Evolutionary conservation across 2,329 filamentous ascomycete genomes (phyloP).

Genomic region (Pezicula carpinea): DNA sequence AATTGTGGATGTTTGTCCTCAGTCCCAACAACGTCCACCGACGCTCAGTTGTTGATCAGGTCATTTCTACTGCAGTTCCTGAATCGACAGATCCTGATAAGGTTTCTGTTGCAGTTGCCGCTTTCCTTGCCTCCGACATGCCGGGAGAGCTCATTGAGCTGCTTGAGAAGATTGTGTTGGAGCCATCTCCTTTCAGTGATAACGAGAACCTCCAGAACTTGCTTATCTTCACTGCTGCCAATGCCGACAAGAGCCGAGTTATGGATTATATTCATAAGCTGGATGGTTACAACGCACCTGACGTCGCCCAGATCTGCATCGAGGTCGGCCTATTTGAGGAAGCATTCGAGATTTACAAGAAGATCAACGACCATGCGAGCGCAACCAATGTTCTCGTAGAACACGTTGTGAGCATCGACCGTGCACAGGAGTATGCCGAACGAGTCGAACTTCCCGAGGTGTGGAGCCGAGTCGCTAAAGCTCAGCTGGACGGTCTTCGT

Average conservation of each 20-base stretch:
- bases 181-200: slow-evolving; percentile 98
- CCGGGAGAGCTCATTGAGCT: slow-evolving; percentile 94
- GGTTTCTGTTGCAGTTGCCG: slow-evolving; percentile 89
- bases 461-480: slow-evolving; percentile 98
- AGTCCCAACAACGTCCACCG: slow-evolving; percentile 95
- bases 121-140: slow-evolving; percentile 86
- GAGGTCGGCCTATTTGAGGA: slow-evolving; percentile 94
- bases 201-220: slow-evolving; percentile 96
- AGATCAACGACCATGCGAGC: slow-evolving; percentile 81
- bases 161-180: slow-evolving; percentile 98
- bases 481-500: slow-evolving; percentile 91
- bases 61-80: slow-evolving; percentile 90
- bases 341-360: slow-evolving; percentile 98
- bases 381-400: slow-evolving; percentile 92
- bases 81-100: slow-evolving; percentile 90
- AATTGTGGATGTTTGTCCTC: slow-evolving; percentile 93
- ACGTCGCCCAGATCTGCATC: slow-evolving; percentile 90
- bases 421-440: slow-evolving; percentile 92
- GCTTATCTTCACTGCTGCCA: slow-evolving; percentile 91
- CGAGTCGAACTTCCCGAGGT: slow-evolving; percentile 91
- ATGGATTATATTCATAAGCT: slow-evolving; percentile 96
- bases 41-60: slow-evolving; percentile 89
- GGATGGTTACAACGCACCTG: slow-evolving; percentile 82
- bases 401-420: slow-evolving; percentile 95
- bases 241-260: slow-evolving; percentile 90